These are phyloP conservation scores for Rhizopogon salebrosus DNA, from an alignment of 768 basidiomycete species.

Conservation along the genomic window DNA sequence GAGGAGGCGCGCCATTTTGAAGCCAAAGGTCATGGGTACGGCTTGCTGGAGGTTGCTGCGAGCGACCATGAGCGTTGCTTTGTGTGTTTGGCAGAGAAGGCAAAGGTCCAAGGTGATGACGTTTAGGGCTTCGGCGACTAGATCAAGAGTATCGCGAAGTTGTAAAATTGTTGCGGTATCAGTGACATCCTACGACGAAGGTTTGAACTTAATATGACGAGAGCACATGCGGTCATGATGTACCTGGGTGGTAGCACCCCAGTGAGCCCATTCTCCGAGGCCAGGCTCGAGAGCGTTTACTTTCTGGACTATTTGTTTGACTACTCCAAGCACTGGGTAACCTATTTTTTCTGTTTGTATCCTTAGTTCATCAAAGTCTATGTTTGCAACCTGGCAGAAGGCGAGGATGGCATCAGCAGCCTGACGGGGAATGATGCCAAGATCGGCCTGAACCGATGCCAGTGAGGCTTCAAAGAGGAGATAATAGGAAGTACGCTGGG, in stretches of 20 bases:
- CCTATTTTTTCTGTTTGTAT: slow-evolving; percentile 38
- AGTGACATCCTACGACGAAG: slow-evolving; percentile 36
- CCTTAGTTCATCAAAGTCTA: slow-evolving; percentile 34
- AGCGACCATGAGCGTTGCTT: slow-evolving; percentile 38
- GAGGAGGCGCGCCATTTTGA: slow-evolving; percentile 40
- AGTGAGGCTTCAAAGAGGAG: slow-evolving; percentile 28
- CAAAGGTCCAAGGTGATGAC: slow-evolving; percentile 26
- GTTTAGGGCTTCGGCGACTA: slow-evolving; percentile 25
- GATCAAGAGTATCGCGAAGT: slow-evolving; percentile 32
- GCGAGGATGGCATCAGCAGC: slow-evolving; percentile 31
- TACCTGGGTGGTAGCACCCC: slow-evolving; percentile 46
- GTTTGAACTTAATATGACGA: not conserved
- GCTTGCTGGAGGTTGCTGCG: slow-evolving; percentile 46
- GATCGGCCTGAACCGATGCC: slow-evolving; percentile 32
- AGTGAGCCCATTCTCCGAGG: slow-evolving; percentile 43
- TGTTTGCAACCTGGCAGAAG: slow-evolving; percentile 31
- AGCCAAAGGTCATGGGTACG: slow-evolving; percentile 43
- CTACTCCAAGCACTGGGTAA: slow-evolving; percentile 39
- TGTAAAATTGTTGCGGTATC: slow-evolving; percentile 42
- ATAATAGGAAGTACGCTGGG: slow-evolving; percentile 17
- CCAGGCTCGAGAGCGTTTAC: slow-evolving; percentile 29
- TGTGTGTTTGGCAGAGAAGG: slow-evolving; percentile 25
- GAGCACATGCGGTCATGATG: slow-evolving; percentile 1
- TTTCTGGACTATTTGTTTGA: slow-evolving; percentile 36
- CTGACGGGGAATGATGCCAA: slow-evolving; percentile 34